Base-by-base conservation (phyloP, 2,329 filamentous ascomycete genomes). In the Cladosporium sp. region DNA sequence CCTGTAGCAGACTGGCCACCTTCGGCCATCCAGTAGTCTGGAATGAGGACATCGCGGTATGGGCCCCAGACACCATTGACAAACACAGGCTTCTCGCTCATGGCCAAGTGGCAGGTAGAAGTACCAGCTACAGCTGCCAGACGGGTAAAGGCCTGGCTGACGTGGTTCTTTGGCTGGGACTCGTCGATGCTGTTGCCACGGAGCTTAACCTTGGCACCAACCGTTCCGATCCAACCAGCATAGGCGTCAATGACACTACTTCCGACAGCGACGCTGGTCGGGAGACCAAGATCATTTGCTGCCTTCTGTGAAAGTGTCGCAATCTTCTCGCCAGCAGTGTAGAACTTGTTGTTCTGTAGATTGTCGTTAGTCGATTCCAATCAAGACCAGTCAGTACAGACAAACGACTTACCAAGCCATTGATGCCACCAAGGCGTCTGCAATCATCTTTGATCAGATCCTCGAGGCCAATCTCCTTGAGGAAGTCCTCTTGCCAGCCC, bases 171-270 rank as follows among this genome's bases (percentile, higher is more conserved):
- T 1, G 89, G 82, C 4, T 82, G 80, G 35, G 82, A 82, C 59
- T 83, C 79, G 70, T 88, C 86, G 40, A 58, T 52, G 58, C 80
- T 76, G 39, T 81, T 80, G 42, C 64, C 64, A 13, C 51, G 50
- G 15, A 95, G 82, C 64, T 91, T 83, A 66, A 97, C 90, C 74
- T 97, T 97, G 60, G 94, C 93, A 58, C 94, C 94, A n/a, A 99
- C 94, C 1, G 94, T 97, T 60, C 94, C 94, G 65, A 99, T 94
- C 94, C 94, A 99, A 62, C 94, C 94, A 59, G 94, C 94, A 69
- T 99, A 99, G 17, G 94, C 94, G 72, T 99, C 94, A 69, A 99
- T 99, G 62, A 99, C 94, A 73, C 92, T 92, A 69, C 91, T 96
- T 55, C 94, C 94, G 56, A 99, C 89, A 17, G 94, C 91, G 65